These are phyloP conservation scores for Inga leiocalycina DNA, from an alignment of 306 rosid species.

Conservation along the genomic window DNA sequence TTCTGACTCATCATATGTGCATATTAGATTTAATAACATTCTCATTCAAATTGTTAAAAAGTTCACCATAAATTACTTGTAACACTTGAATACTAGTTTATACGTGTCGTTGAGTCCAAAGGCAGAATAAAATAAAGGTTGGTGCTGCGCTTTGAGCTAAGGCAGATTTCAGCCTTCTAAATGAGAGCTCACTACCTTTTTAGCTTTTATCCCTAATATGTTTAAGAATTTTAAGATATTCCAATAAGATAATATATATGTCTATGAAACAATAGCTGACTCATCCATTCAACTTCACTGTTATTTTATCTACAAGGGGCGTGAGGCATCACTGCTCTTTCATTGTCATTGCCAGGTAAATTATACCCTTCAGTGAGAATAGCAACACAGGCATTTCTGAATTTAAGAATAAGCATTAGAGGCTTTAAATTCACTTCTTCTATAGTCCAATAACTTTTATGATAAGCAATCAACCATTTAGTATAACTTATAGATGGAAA, in stretches of 20 bases:
- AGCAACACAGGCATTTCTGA: conserved; percentile 31
- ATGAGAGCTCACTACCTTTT: not conserved
- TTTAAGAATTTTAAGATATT: not conserved
- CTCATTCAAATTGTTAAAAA: not conserved
- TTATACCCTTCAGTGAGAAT: conserved; percentile 1
- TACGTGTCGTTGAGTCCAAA: not conserved
- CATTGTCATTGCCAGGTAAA: conserved; percentile 35
- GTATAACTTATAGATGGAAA: conserved; percentile 10
- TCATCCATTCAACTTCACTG: conserved; percentile 53
- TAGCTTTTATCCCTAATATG: conserved; percentile 13
- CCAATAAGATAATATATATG: conserved; percentile 37
- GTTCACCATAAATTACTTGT: not conserved
- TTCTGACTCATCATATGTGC: conserved; percentile 35
- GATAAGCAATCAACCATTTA: conserved; percentile 30
- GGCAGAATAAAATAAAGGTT: not conserved
- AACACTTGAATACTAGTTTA: not conserved
- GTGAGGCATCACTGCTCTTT: conserved; percentile 41
- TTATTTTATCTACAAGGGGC: conserved; percentile 34
- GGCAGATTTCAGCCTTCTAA: not conserved
- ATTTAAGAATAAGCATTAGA: conserved; percentile 34
- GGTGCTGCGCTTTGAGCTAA: not conserved
- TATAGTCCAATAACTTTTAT: conserved; percentile 17
- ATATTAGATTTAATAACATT: not conserved
- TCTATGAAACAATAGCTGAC: conserved; percentile 37
- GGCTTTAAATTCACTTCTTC: conserved; percentile 35